Base-by-base conservation (phyloP, 805 yeast genomes). In the Cyberlindnera sargentensis region DNA sequence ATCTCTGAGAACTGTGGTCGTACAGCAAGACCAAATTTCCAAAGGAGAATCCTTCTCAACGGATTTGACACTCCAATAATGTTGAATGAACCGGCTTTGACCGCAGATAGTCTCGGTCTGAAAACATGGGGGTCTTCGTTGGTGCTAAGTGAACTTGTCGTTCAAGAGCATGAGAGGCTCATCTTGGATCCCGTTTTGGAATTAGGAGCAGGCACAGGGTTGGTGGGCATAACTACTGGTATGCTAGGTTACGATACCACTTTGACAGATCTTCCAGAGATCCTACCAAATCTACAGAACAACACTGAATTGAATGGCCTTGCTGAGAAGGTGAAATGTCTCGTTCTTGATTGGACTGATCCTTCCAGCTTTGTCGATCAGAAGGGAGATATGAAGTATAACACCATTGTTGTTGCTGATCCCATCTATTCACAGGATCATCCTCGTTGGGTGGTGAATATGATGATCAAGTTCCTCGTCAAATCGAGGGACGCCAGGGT, bases 111-210 rank as follows among this genome's bases (percentile, higher is more conserved):
- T 48, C 65, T 93, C 24, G 99, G 99, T 0, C 70, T 88, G 60
- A 88, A 91, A 49, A 91, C 99, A 0, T 91, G 99, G 99, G 99
- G 98, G 0, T 84, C 97, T 0, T 79, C 97, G 0, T 64, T 84
- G 26, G 72, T 87, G 5, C 64, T 93, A 25, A 73, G 93, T 3
- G 65, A 65, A 28, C 66, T 72, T 31, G 62, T 84, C 26, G 58
- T 87, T 4, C 60, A 72, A 5, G 51, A 59, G 27, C 55, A 57
- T 8, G 35, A 49, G 2, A 40, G 44, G 1, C 34, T 61, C n/a
- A 37, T 66, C 3, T 5, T 31, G 7, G 63, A 57, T 34, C 72
- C 60, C 4, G 54, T 43, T 25, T 59, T 85, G 28, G 99, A 91
- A 55, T 65, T 93, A n/a, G 99, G 99, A 0, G 72, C 98, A 0